Base-by-base conservation (phyloP, 208 protist species). In the Herpetomonas tarakana region DNA sequence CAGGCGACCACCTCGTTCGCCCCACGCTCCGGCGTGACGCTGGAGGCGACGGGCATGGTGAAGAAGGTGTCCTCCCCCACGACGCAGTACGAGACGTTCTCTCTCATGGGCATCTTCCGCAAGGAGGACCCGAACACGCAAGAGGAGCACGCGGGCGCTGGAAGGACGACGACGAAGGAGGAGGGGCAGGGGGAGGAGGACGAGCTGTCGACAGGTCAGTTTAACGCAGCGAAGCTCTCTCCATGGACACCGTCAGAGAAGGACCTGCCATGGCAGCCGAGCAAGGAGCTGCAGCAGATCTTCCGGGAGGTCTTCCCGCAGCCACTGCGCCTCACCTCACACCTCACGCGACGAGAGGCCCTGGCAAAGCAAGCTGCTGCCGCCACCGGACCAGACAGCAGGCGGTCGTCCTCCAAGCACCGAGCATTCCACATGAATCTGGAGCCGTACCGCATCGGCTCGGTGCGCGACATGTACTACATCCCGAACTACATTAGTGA, bases 401-500 rank as follows among this genome's bases (percentile, higher is more conserved):
- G n/a, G n/a, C n/a, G n/a, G n/a, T n/a, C n/a, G n/a, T n/a, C n/a
- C n/a, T n/a, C n/a, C n/a, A n/a, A n/a, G n/a, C n/a, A n/a, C n/a
- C n/a, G n/a, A n/a, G n/a, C n/a, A n/a, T 38, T 44, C 29, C 89
- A 95, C 62, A 11, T 96, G 1, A 67, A 90, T 41, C 72, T 96
- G 3, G 70, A 65, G 6, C 53, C 54, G 35, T 96, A 88, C 66
- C 65, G 65, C 1, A 83, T 94, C 11, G 85, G 87, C 38, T 63
- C 51, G 35, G 61, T 96, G 38, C 71, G 82, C 7, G 71, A 68
- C 47, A 67, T 97, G 25, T 94, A 89, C 65, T 97, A 97, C 64
- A 93, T 97, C 59, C 86, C 85, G 1, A 65, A 97, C 72, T 97
- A 93, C 73, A 76, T 95, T 49, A 83, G 74, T 18, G 67, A 56